These are phyloP conservation scores for Kodamaea sagamina DNA, from an alignment of 805 yeast species.

Conservation along the genomic window DNA sequence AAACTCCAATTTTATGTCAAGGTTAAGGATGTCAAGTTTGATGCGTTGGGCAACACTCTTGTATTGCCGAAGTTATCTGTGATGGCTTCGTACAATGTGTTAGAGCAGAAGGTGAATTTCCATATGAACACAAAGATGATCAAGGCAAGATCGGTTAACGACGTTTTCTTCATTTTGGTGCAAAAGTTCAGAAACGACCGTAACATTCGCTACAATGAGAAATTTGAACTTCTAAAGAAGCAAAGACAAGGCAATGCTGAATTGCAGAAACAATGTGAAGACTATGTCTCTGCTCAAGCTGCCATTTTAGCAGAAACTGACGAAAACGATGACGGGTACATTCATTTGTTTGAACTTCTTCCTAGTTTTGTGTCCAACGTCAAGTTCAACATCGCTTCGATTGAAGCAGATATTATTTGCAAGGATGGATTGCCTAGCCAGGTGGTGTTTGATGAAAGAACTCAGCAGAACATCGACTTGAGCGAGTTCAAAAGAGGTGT, in stretches of 20 bases:
- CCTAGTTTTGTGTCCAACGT: constrained; percentile 32
- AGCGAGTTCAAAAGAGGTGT: constrained; percentile 42
- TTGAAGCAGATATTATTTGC: constrained; percentile 39
- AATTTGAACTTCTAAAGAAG: constrained; percentile 7
- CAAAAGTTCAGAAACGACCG: constrained; percentile 33
- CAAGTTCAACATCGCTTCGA: constrained; percentile 25
- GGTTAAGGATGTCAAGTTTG: constrained; percentile 31
- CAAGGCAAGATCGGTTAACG: constrained; percentile 37
- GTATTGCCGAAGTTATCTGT: constrained; percentile 30
- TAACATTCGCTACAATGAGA: constrained; percentile 26
- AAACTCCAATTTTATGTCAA: constrained; percentile 23
- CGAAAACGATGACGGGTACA: background rate
- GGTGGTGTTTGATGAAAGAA: constrained; percentile 23
- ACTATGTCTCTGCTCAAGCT: constrained; percentile 1
- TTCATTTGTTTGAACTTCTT: constrained; percentile 32
- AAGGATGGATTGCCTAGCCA: constrained; percentile 43
- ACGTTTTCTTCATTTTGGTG: constrained; percentile 37
- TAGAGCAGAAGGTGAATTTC: constrained; percentile 23
- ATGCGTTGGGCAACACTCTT: constrained; percentile 34
- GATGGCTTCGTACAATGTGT: constrained; percentile 28
- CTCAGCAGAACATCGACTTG: constrained; percentile 32
- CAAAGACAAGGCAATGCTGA: background rate
- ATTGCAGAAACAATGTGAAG: background rate
- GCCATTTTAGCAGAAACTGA: background rate
- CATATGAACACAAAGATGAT: constrained; percentile 29